Conservation (phyloP, 345 rosid genomes). For the Hevea brasiliensis region DNA sequence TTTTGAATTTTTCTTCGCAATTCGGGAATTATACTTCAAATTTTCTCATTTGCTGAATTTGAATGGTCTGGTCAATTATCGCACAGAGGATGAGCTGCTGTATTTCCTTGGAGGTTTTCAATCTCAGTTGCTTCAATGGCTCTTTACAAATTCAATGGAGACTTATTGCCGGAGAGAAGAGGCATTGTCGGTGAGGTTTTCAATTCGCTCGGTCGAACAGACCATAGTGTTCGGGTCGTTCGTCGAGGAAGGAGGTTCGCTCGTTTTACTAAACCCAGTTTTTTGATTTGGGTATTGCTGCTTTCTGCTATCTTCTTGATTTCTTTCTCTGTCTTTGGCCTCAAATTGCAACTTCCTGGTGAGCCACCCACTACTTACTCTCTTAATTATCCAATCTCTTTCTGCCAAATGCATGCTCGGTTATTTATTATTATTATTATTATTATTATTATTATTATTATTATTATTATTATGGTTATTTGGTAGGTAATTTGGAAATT, state of each 20-base stretch:
- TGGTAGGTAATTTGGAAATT: constrained; percentile 10
- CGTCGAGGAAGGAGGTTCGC: constrained; percentile 63
- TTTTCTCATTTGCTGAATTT: neutral
- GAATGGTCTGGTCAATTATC: neutral
- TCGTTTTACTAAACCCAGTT: constrained; percentile 48
- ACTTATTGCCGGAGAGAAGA: constrained; percentile 52
- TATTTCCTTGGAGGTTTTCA: neutral
- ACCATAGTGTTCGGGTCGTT: constrained; percentile 29
- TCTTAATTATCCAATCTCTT: neutral
- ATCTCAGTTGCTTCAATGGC: constrained; percentile 11
- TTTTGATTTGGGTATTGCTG: constrained; percentile 43
- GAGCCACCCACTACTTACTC: constrained; percentile 17
- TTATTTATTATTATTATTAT: neutral
- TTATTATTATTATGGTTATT: neutral
- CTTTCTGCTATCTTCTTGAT: constrained; percentile 46
- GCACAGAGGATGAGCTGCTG: constrained; percentile 3
- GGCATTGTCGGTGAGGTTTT: constrained; percentile 29
- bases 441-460: neutral
- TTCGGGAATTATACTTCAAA: too few species aligned
- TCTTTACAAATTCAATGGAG: constrained; percentile 18
- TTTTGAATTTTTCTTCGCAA: too few species aligned
- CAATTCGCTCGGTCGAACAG: constrained; percentile 36
- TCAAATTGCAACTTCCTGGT: constrained; percentile 61
- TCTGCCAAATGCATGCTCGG: neutral
- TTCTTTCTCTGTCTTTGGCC: constrained; percentile 48